Evolutionary conservation across 306 rosid species (phyloP), one percentile per base, ranked within the genome.

Genomic region (Sindora glabra): DNA sequence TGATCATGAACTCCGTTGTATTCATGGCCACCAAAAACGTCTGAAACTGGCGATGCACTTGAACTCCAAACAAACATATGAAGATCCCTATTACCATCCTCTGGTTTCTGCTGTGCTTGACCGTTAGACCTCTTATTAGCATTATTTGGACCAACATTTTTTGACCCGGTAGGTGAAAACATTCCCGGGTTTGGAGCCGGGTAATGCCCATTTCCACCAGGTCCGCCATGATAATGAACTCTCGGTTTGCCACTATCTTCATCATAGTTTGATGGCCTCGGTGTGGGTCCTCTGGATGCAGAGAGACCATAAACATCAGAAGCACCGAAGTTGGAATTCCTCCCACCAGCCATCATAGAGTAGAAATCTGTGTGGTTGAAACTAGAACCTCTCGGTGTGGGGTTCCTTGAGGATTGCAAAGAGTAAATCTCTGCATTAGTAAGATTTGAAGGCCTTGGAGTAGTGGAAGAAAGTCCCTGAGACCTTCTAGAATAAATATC

Each of bases 31-130:
- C 86, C 95, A 22, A 81, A 89, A 8, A 89, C 95, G 49, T 89
- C 95, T 0, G 97, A 86, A 16, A 84, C 95, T 0, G 94, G 92
- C 0, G 97, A 89, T 68, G 77, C 74, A 51, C 92, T 86, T 0
- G 97, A 86, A 46, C 95, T 86, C 97, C 97, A 89, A 22, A 89
- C 95, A 49, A 86, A 86, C 97, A 83, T 89, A 15, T 89, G 95
- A 41, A 89, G 90, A 42, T 90, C 96, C 34, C 61, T 84, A 10
- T 38, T 69, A 3, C 86, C 81, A 49, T 77, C 88, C n/a, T 83
- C 83, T 1, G 74, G 41, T 45, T 77, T 77, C 48, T 54, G 72
- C 50, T 57, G 81, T 1, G 59, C 74, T 67, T 74, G 86, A 8
- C 92, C 97, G 60, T 76, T 83, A 25, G 80, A 65, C 73, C 58